phyloP scores from a whole-genome alignment of 257 asterid genomes.

The Cinchona pubescens region DNA sequence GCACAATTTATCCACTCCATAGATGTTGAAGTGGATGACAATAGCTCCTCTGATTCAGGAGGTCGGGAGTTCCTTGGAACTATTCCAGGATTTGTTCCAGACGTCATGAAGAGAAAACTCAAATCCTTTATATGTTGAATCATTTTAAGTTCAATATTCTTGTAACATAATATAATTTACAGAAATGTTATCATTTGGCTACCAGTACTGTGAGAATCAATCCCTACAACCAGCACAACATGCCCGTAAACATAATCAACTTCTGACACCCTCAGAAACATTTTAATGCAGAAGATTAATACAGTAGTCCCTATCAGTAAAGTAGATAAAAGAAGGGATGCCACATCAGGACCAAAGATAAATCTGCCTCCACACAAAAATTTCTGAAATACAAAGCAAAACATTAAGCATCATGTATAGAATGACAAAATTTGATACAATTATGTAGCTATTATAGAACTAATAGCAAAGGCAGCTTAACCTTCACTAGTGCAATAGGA shows the following conservation, averaged over 20 bases:
- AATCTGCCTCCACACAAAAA: conserved; percentile 83
- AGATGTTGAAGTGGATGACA: conserved; percentile 38
- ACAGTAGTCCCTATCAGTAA: conserved; percentile 69
- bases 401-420: conserved; percentile 4
- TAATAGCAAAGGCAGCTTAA: not conserved
- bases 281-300: conserved; percentile 55
- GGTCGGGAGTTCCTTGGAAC: conserved; percentile 67
- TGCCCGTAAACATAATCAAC: conserved; percentile 42
- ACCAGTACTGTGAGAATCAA: conserved; percentile 61
- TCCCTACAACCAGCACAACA: conserved; percentile 45
- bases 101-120: conserved; percentile 69
- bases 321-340: conserved; percentile 54
- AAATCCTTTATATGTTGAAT: conserved; percentile 49
- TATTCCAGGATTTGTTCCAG: conserved; percentile 76
- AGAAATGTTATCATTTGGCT: conserved; percentile 19
- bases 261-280: conserved; percentile 42
- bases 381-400: conserved; percentile 40
- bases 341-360: conserved; percentile 77
- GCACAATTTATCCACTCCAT: conserved; percentile 54
- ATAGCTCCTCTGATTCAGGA: conserved; percentile 42
- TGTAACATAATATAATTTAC: not conserved
- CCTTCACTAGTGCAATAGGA: not conserved
- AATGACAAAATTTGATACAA: not conserved
- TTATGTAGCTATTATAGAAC: not conserved
- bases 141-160: conserved; percentile 9